Evolutionary conservation across 2,329 filamentous ascomycete species (phyloP).

Genomic region (Fusarium penzigii): DNA sequence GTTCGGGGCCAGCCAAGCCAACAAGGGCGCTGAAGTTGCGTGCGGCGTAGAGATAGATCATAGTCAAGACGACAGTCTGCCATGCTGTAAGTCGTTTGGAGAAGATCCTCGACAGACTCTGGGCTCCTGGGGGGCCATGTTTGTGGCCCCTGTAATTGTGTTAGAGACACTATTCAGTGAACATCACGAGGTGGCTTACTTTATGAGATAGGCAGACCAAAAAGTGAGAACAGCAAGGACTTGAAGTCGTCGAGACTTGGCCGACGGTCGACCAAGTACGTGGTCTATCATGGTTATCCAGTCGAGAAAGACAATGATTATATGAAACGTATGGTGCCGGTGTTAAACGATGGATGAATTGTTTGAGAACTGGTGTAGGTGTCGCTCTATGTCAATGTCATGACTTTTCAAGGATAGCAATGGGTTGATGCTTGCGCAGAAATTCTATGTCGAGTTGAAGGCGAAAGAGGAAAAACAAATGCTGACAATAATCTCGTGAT

Average conservation of each 20-base stretch:
- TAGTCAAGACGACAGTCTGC: conserved; percentile 84
- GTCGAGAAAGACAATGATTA: not conserved
- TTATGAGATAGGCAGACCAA: conserved; percentile 83
- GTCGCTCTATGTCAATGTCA: not conserved
- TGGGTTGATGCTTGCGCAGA: not conserved
- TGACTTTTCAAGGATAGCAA: not conserved
- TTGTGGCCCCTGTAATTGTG: conserved; percentile 67
- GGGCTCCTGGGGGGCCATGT: conserved; percentile 81
- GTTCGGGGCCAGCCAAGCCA: conserved; percentile 88
- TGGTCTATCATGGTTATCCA: conserved; percentile 69
- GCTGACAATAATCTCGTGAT: not conserved
- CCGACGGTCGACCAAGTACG: conserved; percentile 85
- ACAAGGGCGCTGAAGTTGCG: conserved; percentile 94
- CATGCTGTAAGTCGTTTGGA: conserved; percentile 76
- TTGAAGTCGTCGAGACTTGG: conserved; percentile 88
- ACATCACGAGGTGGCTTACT: conserved; percentile 47
- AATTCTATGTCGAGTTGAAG: too few species aligned
- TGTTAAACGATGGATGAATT: not conserved
- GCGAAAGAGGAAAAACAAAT: too few species aligned
- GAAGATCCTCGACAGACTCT: conserved; percentile 70
- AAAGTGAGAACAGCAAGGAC: conserved; percentile 89
- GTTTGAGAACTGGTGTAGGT: not conserved
- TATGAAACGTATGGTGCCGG: not conserved
- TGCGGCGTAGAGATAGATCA: conserved; percentile 87
- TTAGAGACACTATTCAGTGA: conserved; percentile 15